A percentile compares a stretch with the other conserved stretches of the same genome.
phyloP scores from a whole-genome alignment of 306 rosid species.

The Hylodesmum podocarpum region DNA sequence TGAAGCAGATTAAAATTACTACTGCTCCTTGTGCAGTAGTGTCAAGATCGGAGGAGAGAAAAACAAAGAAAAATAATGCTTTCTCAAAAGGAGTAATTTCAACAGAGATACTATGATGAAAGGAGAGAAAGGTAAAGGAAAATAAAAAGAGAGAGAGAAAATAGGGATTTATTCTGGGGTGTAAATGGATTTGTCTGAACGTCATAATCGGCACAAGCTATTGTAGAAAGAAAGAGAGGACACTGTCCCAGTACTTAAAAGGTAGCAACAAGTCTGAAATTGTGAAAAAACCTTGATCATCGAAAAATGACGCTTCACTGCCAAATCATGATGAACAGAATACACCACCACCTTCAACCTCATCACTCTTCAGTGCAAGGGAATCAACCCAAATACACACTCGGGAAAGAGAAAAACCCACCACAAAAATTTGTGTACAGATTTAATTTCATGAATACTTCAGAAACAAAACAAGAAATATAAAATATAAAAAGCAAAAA shows the following conservation, averaged over 20 bases:
- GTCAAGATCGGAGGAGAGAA: conserved; percentile 27
- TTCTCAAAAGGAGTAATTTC: conserved; percentile 47
- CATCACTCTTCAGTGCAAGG: conserved; percentile 19
- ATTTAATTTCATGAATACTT: conserved; percentile 15
- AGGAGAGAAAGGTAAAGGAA: conserved; percentile 4
- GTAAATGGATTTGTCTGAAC: conserved; percentile 33
- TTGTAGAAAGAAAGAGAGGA: conserved; percentile 48
- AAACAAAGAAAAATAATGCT: conserved; percentile 34
- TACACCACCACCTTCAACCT: conserved; percentile 39
- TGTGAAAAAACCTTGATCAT: conserved; percentile 39
- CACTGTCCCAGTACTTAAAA: conserved; percentile 49
- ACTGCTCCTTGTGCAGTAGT: conserved; percentile 33
- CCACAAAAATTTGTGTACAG: not conserved
- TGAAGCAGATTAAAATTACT: conserved; percentile 21
- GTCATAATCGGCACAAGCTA: conserved; percentile 16
- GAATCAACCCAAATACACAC: not conserved
- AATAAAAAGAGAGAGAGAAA: not conserved
- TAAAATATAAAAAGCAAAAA: no score
- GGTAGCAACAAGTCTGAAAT: conserved; percentile 40
- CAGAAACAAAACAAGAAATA: not conserved
- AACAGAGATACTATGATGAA: conserved; percentile 40
- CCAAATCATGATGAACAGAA: conserved; percentile 50
- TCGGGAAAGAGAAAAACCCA: not conserved
- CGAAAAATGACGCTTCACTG: conserved; percentile 41
- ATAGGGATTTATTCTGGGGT: conserved; percentile 33